These are phyloP conservation scores for Mycena metata DNA, from an alignment of 768 basidiomycete genomes.

Conservation along the genomic window DNA sequence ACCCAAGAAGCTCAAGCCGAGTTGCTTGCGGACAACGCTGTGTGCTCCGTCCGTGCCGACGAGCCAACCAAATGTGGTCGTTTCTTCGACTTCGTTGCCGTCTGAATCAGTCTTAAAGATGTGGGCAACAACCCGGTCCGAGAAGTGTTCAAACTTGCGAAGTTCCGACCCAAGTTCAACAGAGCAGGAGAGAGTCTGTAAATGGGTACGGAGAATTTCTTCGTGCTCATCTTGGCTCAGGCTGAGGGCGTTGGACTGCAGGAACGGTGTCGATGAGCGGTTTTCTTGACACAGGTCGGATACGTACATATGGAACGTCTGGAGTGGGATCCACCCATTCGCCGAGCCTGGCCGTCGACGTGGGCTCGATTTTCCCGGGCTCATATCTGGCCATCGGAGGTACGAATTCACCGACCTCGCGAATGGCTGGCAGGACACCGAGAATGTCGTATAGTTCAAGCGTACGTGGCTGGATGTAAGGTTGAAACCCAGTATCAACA, in stretches of 20 bases:
- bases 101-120: constrained; percentile 42
- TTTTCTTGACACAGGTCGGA: background rate
- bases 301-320: constrained; percentile 37
- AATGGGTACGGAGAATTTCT: constrained; percentile 48
- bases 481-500: too few species aligned
- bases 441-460: constrained; percentile 44
- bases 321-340: constrained; percentile 36
- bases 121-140: constrained; percentile 48
- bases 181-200: constrained; percentile 39
- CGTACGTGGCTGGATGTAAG: background rate
- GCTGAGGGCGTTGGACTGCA: constrained; percentile 37
- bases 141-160: constrained; percentile 47
- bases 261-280: too few species aligned
- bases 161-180: constrained; percentile 55
- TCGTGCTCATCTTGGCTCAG: constrained; percentile 47
- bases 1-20: constrained; percentile 58
- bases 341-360: constrained; percentile 4
- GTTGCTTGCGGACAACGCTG: constrained; percentile 53
- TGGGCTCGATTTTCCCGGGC: constrained; percentile 27
- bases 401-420: constrained; percentile 2
- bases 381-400: constrained; percentile 32
- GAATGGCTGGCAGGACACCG: constrained; percentile 39
- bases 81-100: constrained; percentile 45
- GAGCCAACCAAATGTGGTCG: constrained; percentile 47
- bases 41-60: constrained; percentile 58